Base-by-base conservation (phyloP, 441 rosid species). In the Pelargonium cotyledonis region DNA sequence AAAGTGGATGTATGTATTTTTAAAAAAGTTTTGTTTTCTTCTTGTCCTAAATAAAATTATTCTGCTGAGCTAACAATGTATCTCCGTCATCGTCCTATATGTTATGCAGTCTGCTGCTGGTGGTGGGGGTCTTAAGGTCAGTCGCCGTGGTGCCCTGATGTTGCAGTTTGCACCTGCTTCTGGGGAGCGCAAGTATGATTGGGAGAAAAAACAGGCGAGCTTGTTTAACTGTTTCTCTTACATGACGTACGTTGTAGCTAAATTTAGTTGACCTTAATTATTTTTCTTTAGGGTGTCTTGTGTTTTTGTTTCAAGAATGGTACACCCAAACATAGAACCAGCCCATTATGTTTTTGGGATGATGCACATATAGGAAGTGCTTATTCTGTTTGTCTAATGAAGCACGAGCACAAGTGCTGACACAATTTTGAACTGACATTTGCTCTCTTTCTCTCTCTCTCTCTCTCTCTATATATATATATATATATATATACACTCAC, bases 141-240 rank as follows among this genome's bases (percentile, higher is more conserved):
- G 84, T 31, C 89, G 97, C 16, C 83, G 78, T 49, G 99, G 99
- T 75, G 71, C 74, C 66, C 72, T 94, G 80, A 74, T 89, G 89
- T 67, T 94, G 84, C 84, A 85, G 68, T 90, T 95, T 81, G 73
- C 84, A 85, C 97, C 97, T 74, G 81, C 97, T 73, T 8, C 77
- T 78, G 94, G 89, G 21, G 97, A 89, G 72, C 96, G 92, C 80
- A 95, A 95, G 83, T 91, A 95, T 71, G 95, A 91, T 68, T 81
- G 82, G 89, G 88, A 70, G 67, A 89, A 82, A 83, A 85, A 67
- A 76, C 96, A 90, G 97, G 97, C 87, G 77, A 73, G 38, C 44
- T 43, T 70, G 43, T 31, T 29, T 35, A 40, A 26, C 23, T 35
- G 49, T 29, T 6, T 60, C 63, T 64, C 12, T 46, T 51, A 51